These are phyloP conservation scores for Candida palmyrensis DNA, from an alignment of 805 yeast genomes.

Conservation along the genomic window DNA sequence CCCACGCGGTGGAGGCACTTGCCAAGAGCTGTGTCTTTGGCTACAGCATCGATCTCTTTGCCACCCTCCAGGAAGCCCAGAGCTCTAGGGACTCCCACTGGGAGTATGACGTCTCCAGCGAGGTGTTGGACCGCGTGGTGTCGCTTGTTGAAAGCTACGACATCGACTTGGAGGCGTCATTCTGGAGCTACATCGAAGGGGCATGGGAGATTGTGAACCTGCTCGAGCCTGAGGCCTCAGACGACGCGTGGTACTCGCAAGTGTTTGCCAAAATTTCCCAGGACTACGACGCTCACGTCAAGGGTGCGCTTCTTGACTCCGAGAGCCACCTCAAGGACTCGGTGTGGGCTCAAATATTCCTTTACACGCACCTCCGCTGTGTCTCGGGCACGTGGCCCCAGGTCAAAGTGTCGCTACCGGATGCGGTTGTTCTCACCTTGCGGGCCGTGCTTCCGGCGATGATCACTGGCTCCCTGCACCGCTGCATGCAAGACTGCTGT, in stretches of 20 bases:
- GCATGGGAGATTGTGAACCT: no score
- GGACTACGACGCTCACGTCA: no score
- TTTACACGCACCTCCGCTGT: no score
- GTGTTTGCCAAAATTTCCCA: no score
- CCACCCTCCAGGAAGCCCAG: slow-evolving; percentile 14
- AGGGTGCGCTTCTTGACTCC: no score
- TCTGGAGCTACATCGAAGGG: slow-evolving; percentile 28
- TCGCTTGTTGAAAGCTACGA: slow-evolving; percentile 62
- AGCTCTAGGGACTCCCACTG: no score
- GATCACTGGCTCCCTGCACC: slow-evolving; percentile 17
- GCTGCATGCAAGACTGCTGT: slow-evolving; percentile 21
- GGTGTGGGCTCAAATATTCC: no score
- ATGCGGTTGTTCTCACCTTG: slow-evolving; percentile 18
- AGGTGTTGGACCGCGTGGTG: slow-evolving; percentile 19
- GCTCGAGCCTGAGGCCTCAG: no score
- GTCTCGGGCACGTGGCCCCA: no score
- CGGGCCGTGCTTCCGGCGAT: slow-evolving; percentile 31
- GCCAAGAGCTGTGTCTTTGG: slow-evolving; percentile 14
- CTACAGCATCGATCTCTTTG: slow-evolving; percentile 18
- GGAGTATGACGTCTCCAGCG: slow-evolving; percentile 8
- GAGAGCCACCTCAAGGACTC: no score
- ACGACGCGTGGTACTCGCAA: no score
- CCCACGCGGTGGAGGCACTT: slow-evolving; percentile 44
- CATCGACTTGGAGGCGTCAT: slow-evolving; percentile 43
- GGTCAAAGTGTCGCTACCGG: no score